Percentiles rank a stretch among this genome's conserved stretches.
Conservation (phyloP, 805 yeast genomes). For the Geotrichum ghanense region DNA sequence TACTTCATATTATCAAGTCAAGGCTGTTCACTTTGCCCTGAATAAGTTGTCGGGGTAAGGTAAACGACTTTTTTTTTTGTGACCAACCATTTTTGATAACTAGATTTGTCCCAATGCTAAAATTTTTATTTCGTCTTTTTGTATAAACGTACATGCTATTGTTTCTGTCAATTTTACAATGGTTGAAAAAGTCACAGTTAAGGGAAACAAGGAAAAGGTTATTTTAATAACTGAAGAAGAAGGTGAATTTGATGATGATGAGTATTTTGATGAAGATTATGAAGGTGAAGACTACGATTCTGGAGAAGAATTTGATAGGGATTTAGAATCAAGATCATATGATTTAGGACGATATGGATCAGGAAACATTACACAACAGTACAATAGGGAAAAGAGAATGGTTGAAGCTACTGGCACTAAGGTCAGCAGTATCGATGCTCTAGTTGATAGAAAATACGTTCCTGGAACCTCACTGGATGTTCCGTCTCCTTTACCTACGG, state of each 20-base stretch:
- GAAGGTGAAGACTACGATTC: conserved; percentile 1
- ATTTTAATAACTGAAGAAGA: neutral
- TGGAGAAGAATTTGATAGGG: neutral
- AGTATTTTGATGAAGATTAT: neutral
- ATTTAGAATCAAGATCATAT: conserved; percentile 1
- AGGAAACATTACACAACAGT: conserved; percentile 11
- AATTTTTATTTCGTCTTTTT: no score
- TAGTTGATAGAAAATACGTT: neutral
- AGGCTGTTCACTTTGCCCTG: no score
- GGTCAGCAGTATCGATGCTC: neutral
- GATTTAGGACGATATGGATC: neutral
- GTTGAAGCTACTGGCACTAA: neutral
- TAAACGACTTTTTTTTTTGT: no score
- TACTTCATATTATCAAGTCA: no score
- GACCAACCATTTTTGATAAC: no score
- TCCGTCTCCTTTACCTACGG: neutral
- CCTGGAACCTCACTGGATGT: neutral
- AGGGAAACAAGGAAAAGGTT: neutral
- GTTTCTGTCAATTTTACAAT: neutral
- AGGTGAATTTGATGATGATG: neutral
- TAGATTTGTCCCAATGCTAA: no score
- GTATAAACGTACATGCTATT: no score
- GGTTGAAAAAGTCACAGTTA: neutral
- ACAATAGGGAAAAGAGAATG: conserved; percentile 9
- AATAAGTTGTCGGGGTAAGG: no score